Evolutionary conservation across 805 yeast species (phyloP).

Genomic region (Barnettozyma siamensis): DNA sequence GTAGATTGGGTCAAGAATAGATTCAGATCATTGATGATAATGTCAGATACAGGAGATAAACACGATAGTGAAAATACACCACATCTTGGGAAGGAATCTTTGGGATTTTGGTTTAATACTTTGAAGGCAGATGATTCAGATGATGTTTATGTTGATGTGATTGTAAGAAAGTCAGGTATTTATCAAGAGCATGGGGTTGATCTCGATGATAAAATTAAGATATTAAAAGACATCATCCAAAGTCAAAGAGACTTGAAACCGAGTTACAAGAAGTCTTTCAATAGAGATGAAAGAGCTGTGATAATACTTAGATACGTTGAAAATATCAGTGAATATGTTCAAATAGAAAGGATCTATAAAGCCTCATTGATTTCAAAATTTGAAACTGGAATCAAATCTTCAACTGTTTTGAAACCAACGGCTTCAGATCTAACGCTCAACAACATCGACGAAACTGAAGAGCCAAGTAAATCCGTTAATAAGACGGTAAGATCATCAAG

Average conservation of each 20-base stretch:
- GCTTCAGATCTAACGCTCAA: background rate
- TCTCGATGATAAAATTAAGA: slow-evolving; percentile 32
- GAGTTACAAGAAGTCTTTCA: slow-evolving; percentile 22
- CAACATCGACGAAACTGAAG: slow-evolving; percentile 3
- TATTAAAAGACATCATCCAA: slow-evolving; percentile 32
- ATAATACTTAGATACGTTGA: slow-evolving; percentile 45
- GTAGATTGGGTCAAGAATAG: slow-evolving; percentile 64
- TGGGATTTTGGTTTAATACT: slow-evolving; percentile 30
- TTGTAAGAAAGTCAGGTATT: slow-evolving; percentile 43
- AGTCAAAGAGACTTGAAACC: slow-evolving; percentile 23
- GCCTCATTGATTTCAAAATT: slow-evolving; percentile 29
- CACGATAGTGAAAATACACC: slow-evolving; percentile 13
- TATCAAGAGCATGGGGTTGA: slow-evolving; percentile 52
- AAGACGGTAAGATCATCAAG: slow-evolving; percentile 10
- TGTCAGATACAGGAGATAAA: slow-evolving; percentile 42
- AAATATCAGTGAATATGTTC: slow-evolving; percentile 53
- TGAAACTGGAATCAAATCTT: slow-evolving; percentile 7
- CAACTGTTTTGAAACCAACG: background rate
- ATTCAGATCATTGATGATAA: slow-evolving; percentile 54
- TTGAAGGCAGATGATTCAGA: slow-evolving; percentile 37
- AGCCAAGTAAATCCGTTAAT: background rate
- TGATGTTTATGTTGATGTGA: slow-evolving; percentile 36
- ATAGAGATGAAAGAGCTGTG: slow-evolving; percentile 35
- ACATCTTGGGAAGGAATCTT: slow-evolving; percentile 11
- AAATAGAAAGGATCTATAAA: slow-evolving; percentile 58